Evolutionary conservation across 768 basidiomycete genomes (phyloP).

Genomic region (Lactarius deliciosus): DNA sequence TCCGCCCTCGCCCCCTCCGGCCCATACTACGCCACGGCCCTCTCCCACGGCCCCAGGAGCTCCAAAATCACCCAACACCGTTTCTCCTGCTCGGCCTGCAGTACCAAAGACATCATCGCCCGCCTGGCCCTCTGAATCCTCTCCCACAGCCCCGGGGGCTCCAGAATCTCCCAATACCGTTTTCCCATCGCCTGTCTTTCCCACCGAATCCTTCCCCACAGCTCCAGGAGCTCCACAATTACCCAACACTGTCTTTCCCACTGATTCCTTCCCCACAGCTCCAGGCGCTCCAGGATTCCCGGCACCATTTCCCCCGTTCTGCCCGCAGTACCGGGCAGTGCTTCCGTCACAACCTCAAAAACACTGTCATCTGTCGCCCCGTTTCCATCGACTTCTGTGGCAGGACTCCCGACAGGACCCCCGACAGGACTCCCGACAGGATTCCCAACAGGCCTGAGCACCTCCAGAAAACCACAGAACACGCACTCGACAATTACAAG

Average conservation of each 20-base stretch:
- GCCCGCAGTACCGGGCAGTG: background rate
- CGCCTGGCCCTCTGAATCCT: background rate
- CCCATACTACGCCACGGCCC: background rate
- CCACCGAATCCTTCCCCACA: background rate
- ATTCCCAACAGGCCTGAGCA: background rate
- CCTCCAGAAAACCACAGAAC: conserved; percentile 14
- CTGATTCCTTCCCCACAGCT: too few species aligned
- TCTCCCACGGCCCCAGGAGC: background rate
- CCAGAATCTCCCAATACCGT: background rate
- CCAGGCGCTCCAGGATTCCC: background rate
- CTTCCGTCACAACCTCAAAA: background rate
- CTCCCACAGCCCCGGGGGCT: background rate
- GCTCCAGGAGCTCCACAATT: background rate
- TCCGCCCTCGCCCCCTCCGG: background rate
- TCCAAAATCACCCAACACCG: background rate
- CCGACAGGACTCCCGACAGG: background rate
- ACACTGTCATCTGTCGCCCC: background rate
- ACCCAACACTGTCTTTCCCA: too few species aligned
- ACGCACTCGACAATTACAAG: conserved; percentile 38
- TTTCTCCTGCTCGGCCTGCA: background rate
- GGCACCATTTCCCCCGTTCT: background rate
- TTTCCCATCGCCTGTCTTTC: background rate
- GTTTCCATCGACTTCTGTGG: background rate
- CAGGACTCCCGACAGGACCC: too few species aligned
- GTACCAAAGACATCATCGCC: background rate